A percentile compares a stretch with the other conserved stretches of the same genome.
phyloP scores from a whole-genome alignment of 2,329 filamentous ascomycete genomes.

The Mollisia scopiformis region DNA sequence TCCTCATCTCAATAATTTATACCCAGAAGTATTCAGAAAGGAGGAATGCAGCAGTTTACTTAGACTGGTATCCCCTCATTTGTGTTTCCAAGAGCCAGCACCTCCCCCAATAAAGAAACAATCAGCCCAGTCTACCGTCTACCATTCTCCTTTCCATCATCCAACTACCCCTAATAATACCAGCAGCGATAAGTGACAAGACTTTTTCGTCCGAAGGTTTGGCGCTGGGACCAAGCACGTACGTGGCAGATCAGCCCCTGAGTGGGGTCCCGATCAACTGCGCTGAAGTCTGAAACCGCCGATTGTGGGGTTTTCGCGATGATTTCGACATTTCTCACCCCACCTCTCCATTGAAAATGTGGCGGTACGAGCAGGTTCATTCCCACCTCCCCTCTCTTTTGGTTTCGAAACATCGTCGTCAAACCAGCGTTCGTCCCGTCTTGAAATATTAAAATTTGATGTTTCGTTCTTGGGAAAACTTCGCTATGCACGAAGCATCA shows the following conservation, averaged over 20 bases:
- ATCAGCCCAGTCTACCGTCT: too few species aligned
- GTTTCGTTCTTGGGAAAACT: neutral
- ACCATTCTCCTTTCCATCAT: too few species aligned
- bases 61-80: too few species aligned
- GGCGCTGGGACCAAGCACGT: neutral
- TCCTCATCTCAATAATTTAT: too few species aligned
- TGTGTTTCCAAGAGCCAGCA: too few species aligned
- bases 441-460: conserved; percentile 1
- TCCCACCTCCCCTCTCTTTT: neutral
- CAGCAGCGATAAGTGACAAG: neutral
- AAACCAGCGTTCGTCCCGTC: neutral
- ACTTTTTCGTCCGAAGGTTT: neutral
- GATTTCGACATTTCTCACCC: neutral
- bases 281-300: neutral
- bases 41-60: too few species aligned
- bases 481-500: neutral
- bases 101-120: too few species aligned
- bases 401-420: neutral
- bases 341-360: neutral
- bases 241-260: neutral
- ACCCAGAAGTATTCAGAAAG: too few species aligned
- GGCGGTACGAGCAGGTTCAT: neutral
- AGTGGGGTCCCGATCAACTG: neutral
- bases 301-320: neutral
- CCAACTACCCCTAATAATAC: neutral